Base-by-base conservation (phyloP, 768 basidiomycete genomes). In the Termitomyces sp. region DNA sequence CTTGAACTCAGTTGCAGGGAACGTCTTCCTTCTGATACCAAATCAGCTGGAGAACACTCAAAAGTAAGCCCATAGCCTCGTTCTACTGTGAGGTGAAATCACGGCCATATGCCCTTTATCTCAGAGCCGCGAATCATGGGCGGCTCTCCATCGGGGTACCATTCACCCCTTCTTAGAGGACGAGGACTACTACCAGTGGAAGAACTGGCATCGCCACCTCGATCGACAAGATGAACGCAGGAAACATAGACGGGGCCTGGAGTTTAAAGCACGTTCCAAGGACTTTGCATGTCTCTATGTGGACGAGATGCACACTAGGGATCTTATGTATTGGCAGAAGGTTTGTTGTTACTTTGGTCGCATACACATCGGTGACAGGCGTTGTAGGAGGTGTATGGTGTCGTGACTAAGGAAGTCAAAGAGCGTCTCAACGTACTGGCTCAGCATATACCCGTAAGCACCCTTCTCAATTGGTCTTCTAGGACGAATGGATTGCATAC, bases 41-140 rank as follows among this genome's bases (percentile, higher is more conserved):
- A 67, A 44, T 61, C 68, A 23, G 65, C 58, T 21, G 74, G 76
- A 17, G 74, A 78, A 63, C 72, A 74, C 62, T 76, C 74, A 41
- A 71, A 73, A 67, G 75, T 71, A 45, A 35, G 63, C 60, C 5
- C 28, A 8, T 33, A 47, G 30, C 47, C 33, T 23, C 51, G 3
- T 26, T 28, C 12, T 33, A 23, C 44, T 5, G 37, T 38, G 30
- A 26, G n/a, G 23, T 11, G 5, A 3, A 21, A 51, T 43, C 23
- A 23, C 21, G 3, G 2, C 19, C 28, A 30, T 44, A 30, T 46
- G 4, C 10, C 19, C 37, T 55, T n/a, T 12, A 45, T 45, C 28
- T 3, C 9, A 78, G 77, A 77, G 76, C 53, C 72, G 70, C 55
- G 73, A 76, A 61, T 77, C 76, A 7, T 78, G 78, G 76, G 74